Evolutionary conservation across 768 basidiomycete species (phyloP).

Genomic region (Suillus brevipes): DNA sequence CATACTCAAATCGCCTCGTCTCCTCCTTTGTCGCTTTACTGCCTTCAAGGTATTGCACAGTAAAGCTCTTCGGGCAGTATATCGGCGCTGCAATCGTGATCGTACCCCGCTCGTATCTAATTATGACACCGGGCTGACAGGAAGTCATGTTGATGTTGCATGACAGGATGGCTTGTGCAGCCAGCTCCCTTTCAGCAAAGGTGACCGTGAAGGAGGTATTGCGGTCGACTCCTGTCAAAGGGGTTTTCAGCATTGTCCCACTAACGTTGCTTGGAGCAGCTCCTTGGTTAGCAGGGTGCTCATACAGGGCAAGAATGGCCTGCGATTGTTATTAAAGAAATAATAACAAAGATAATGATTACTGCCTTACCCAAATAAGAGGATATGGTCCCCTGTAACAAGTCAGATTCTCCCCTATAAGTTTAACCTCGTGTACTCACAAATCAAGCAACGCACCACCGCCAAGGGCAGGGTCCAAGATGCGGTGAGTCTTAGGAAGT

Average conservation of each 20-base stretch:
- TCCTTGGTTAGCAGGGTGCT: conserved; percentile 71
- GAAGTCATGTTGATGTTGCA: conserved; percentile 61
- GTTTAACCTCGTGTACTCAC: conserved; percentile 41
- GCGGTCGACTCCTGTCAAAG: conserved; percentile 75
- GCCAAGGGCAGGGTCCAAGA: conserved; percentile 76
- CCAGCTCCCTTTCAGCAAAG: conserved; percentile 49
- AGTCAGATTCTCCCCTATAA: conserved; percentile 8
- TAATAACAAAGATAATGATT: conserved; percentile 16
- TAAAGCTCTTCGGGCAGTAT: conserved; percentile 66
- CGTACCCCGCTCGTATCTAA: conserved; percentile 74
- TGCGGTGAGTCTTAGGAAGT: conserved; percentile 67
- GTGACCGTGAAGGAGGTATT: conserved; percentile 74
- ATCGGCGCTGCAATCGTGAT: conserved; percentile 67
- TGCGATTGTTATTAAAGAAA: conserved; percentile 27
- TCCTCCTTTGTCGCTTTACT: conserved; percentile 58
- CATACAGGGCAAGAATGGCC: conserved; percentile 79
- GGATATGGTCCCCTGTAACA: conserved; percentile 75
- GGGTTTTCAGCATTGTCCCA: conserved; percentile 77
- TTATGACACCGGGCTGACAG: conserved; percentile 52
- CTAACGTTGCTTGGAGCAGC: conserved; percentile 56
- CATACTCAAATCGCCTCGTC: conserved; percentile 54
- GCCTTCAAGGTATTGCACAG: conserved; percentile 58
- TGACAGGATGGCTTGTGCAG: conserved; percentile 71
- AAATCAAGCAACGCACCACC: conserved; percentile 85
- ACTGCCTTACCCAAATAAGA: conserved; percentile 60